A percentile compares a stretch with the other conserved stretches of the same genome.
Conservation (phyloP, 805 yeast genomes). For the Torulaspora microellipsoides region DNA sequence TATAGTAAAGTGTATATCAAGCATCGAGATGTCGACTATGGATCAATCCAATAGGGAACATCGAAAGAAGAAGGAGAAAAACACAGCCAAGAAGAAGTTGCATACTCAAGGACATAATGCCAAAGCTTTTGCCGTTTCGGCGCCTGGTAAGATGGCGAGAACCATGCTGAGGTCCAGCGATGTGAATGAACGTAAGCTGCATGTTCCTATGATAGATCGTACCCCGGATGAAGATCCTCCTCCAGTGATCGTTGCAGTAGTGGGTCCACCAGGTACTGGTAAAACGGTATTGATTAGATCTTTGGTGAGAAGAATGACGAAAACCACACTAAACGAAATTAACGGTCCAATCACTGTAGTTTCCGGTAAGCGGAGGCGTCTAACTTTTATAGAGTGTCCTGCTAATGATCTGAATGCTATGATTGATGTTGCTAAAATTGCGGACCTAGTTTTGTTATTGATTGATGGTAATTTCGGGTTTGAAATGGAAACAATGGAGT, state of each 20-base stretch:
- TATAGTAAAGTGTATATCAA: not conserved
- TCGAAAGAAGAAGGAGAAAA: slow-evolving; percentile 52
- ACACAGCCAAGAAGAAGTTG: slow-evolving; percentile 76
- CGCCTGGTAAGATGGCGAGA: slow-evolving; percentile 81
- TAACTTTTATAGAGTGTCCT: slow-evolving; percentile 85
- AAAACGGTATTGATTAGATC: slow-evolving; percentile 90
- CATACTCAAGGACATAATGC: slow-evolving; percentile 85
- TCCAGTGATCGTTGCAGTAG: slow-evolving; percentile 92
- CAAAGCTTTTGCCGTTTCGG: slow-evolving; percentile 75
- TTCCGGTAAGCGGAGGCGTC: slow-evolving; percentile 86
- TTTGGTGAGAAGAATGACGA: slow-evolving; percentile 78
- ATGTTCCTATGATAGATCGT: slow-evolving; percentile 96
- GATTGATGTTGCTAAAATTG: slow-evolving; percentile 94
- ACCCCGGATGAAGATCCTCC: slow-evolving; percentile 98
- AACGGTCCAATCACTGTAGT: slow-evolving; percentile 97
- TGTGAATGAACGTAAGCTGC: slow-evolving; percentile 71
- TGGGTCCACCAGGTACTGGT: slow-evolving; percentile 99
- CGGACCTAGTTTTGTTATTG: slow-evolving; percentile 83
- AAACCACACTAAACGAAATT: slow-evolving; percentile 77
- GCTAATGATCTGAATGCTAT: slow-evolving; percentile 88
- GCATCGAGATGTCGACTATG: slow-evolving; percentile 20
- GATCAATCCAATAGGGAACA: slow-evolving; percentile 80
- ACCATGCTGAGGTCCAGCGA: slow-evolving; percentile 84
- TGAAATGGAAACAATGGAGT: slow-evolving; percentile 99
- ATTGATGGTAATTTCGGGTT: slow-evolving; percentile 97